A percentile compares a stretch with the other conserved stretches of the same genome.
phyloP scores from a whole-genome alignment of 176 grass and related monocot genomes.

The Tillandsia leiboldiana region DNA sequence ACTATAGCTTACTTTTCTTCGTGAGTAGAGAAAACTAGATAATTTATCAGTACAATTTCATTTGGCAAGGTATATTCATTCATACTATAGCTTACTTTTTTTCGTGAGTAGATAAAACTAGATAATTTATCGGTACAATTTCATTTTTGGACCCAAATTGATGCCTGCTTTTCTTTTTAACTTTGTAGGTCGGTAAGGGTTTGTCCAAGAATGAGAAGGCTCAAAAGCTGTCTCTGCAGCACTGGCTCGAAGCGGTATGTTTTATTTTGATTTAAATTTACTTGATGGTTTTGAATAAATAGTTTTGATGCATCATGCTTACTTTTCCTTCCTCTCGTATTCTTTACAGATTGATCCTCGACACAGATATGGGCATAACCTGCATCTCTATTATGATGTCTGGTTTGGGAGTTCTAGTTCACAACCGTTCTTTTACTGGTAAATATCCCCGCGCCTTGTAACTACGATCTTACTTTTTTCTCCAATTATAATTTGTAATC shows the following conservation, averaged over 20 bases:
- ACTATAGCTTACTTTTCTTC: no score
- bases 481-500: constrained; percentile 3
- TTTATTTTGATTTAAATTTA: constrained; percentile 8
- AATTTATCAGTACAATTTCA: no score
- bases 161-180: background rate
- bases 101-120: no score
- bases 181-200: constrained; percentile 76
- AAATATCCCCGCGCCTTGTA: constrained; percentile 12
- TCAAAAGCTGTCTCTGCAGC: constrained; percentile 84
- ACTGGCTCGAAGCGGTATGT: constrained; percentile 99
- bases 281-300: background rate
- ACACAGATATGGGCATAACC: constrained; percentile 92
- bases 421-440: constrained; percentile 96
- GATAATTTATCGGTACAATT: no score
- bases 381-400: constrained; percentile 82
- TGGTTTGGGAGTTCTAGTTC: constrained; percentile 73
- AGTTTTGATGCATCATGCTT: background rate
- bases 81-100: no score
- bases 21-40: no score
- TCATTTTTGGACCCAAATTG: background rate
- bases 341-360: constrained; percentile 89
- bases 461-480: background rate
- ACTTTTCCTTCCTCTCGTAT: background rate
- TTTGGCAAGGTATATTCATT: no score
- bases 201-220: constrained; percentile 79